Base-by-base conservation (phyloP, 495 filamentous ascomycete genomes). In the Neurospora sp. region DNA sequence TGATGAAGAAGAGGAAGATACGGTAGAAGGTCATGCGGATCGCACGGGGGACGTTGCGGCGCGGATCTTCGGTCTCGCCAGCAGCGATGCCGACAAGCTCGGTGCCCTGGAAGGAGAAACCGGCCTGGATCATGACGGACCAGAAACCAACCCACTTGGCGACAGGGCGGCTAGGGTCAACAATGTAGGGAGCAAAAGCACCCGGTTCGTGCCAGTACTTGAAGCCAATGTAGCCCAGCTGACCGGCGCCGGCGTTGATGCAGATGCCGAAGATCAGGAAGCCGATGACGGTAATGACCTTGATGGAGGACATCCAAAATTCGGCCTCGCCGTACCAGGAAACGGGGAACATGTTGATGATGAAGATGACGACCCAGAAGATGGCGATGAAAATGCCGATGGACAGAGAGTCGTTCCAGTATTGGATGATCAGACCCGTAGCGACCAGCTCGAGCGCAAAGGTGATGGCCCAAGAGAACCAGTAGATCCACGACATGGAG, bases 391-490 rank as follows among this genome's bases (percentile, higher is more conserved):
- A 91, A 70, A 90, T 91, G 37, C 90, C 90, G 69, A 87, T 84
- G 73, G 80, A 83, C 39, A 84, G 76, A 39, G 81, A 80, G 16
- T 80, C 74, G 42, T 91, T 82, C 93, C 93, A 96, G 78, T 88
- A 94, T 71, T 91, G 87, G 44, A 94, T 91, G 72, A 94, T 89
- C 70, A 93, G 78, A 8, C 90, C 87, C 3, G 92, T 90, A 3
- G 91, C 91, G 3, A 90, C 90, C 20, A 94, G 87, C 74, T 94
- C 92, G n/a, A 92, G 84, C 39, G 90, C 91, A 73, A 90, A 90
- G 0, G 91, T 93, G 44, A 90, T 89, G 22, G 85, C 80, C 82
- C 82, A 84, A 59, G 79, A 83, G 68, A 85, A 84, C 85, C 83
- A 86, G 72, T 86, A 86, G 69, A 83, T 79, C 91, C 92, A 94